Evolutionary conservation across 768 basidiomycete species (phyloP), one percentile per base, ranked within the genome.

Genomic region (Daedaleopsis nitida): DNA sequence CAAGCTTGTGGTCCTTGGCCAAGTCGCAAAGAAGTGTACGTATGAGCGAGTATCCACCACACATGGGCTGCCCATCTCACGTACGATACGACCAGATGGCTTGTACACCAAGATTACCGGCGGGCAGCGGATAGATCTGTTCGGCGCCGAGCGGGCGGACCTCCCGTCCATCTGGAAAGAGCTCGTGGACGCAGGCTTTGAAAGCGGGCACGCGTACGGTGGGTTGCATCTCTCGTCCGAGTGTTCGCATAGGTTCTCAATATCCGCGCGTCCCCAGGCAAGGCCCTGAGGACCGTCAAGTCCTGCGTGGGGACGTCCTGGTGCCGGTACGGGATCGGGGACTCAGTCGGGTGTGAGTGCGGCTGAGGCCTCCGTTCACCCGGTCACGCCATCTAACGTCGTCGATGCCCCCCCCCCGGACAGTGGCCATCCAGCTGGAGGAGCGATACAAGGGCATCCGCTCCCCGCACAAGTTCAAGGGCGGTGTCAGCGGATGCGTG

Each of bases 191-290:
- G 87, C 86, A 5, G 89, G 89, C 9, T 88, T 92, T 64, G 87
- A 91, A 72, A 87, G 86, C 39, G 89, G 89, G 1, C 88, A 90
- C 67, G 90, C 86, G 0, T 91, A 91, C 68, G 89, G 88, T 61
- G 83, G 83, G 66, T 34, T 19, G 19, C 9, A 7, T 32, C 14
- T 17, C 34, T 35, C 39, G 8, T 21, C 6, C 13, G 1, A 19
- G 37, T 11, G 16, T 7, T 17, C 21, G 8, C 23, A 50, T 9
- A 50, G 27, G 52, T 10, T 44, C 44, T 10, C 47, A n/a, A n/a
- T n/a, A n/a, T n/a, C n/a, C 11, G 6, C 17, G 14, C 27, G 3
- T n/a, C n/a, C 10, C 21, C 43, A 75, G 74, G 75, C n/a, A 78
- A 78, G 62, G 78, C 82, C 11, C 73, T 91, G 39, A 78, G 89